phyloP scores from a whole-genome alignment of 768 basidiomycete species.

The Russula sp. region DNA sequence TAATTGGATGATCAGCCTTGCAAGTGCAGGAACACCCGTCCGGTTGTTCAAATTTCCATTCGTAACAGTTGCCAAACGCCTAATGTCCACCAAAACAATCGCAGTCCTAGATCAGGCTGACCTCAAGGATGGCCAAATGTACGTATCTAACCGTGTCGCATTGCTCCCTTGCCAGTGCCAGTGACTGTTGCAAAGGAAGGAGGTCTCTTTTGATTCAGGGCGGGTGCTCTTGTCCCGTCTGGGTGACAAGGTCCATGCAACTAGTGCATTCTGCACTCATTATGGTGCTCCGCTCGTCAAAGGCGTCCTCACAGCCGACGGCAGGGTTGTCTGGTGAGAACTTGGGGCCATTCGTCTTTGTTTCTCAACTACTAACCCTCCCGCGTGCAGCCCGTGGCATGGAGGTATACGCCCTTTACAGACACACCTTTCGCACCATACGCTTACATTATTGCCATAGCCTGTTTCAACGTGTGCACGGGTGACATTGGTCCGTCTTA shows the following conservation, averaged over 20 bases:
- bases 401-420: conserved; percentile 47
- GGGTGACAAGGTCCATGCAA: conserved; percentile 70
- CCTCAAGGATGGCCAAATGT: conserved; percentile 54
- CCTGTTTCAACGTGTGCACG: conserved; percentile 82
- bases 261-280: conserved; percentile 83
- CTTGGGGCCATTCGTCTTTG: background rate
- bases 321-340: conserved; percentile 69
- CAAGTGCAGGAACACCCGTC: background rate
- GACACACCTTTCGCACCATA: background rate
- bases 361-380: conserved; percentile 4
- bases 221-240: conserved; percentile 75
- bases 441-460: conserved; percentile 33
- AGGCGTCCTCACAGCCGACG: conserved; percentile 74
- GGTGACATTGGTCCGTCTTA: conserved; percentile 63
- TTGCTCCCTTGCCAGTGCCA: background rate
- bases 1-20: too few relatives aligned
- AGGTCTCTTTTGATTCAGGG: conserved; percentile 70
- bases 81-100: conserved; percentile 38
- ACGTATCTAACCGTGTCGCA: conserved; percentile 19
- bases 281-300: conserved; percentile 86
- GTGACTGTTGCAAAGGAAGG: conserved; percentile 50
- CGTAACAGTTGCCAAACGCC: conserved; percentile 4
- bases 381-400: conserved; percentile 65
- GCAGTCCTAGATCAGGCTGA: conserved; percentile 44
- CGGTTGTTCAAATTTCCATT: background rate